A percentile compares a stretch with the other conserved stretches of the same genome.
phyloP scores from a whole-genome alignment of 2,329 filamentous ascomycete species.

The Ophiocordyceps camponoti-leonardi region DNA sequence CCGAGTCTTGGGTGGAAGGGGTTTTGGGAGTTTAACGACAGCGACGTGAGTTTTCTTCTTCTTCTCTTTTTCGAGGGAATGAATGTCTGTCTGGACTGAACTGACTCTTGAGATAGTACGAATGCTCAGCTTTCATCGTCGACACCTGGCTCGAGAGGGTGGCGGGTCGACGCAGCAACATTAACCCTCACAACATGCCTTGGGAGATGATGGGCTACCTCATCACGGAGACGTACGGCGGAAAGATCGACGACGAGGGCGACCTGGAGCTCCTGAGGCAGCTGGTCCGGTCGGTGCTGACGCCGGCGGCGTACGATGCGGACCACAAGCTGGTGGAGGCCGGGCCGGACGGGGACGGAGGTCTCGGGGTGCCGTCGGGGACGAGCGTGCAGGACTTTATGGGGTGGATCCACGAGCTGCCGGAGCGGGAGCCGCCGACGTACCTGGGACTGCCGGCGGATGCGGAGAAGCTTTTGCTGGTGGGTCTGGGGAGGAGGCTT shows the following conservation, averaged over 20 bases:
- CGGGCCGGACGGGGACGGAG: slow-evolving; percentile 38
- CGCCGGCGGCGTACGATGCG: slow-evolving; percentile 77
- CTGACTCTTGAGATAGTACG: slow-evolving; percentile 51
- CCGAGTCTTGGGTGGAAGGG: slow-evolving; percentile 93
- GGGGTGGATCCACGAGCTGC: slow-evolving; percentile 78
- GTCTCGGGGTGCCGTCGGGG: slow-evolving; percentile 58
- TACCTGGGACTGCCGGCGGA: slow-evolving; percentile 89
- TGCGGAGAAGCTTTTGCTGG: slow-evolving; percentile 85
- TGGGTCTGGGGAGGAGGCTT: slow-evolving; percentile 73
- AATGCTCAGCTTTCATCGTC: slow-evolving; percentile 91
- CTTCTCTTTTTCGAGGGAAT: no score
- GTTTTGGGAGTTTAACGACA: slow-evolving; percentile 99
- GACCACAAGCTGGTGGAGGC: slow-evolving; percentile 71
- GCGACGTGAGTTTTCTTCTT: slow-evolving; percentile 54
- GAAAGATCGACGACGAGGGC: slow-evolving; percentile 84
- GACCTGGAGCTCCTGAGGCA: slow-evolving; percentile 61
- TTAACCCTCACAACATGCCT: slow-evolving; percentile 83
- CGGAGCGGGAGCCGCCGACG: slow-evolving; percentile 89
- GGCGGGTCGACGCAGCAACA: slow-evolving; percentile 74
- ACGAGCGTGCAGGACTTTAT: slow-evolving; percentile 77
- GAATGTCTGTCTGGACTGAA: no score
- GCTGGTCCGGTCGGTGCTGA: slow-evolving; percentile 65
- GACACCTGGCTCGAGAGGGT: slow-evolving; percentile 83
- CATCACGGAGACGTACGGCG: slow-evolving; percentile 87
- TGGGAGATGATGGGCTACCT: slow-evolving; percentile 92